Evolutionary conservation across 306 rosid genomes (phyloP).

Genomic region (Pyrus betulifolia): DNA sequence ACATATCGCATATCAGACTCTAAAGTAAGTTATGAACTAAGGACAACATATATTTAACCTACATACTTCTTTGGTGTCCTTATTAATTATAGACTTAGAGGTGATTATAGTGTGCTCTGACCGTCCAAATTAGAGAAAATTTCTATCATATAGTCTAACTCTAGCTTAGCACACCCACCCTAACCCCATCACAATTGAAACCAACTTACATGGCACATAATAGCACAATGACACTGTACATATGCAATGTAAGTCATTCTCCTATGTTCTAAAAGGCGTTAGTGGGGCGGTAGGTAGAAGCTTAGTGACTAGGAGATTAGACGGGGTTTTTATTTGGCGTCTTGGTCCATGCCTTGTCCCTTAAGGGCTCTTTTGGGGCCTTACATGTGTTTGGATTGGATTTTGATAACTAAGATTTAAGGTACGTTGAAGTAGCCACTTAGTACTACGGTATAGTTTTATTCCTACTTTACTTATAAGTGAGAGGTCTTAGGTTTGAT

Average conservation of each 20-base stretch:
- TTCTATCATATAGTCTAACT: background rate
- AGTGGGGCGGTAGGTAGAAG: background rate
- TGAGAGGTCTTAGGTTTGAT: too few species aligned
- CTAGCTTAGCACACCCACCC: background rate
- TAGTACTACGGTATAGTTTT: too few species aligned
- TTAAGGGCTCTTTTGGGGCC: background rate
- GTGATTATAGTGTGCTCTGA: background rate
- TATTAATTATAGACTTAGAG: too few species aligned
- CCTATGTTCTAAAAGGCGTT: background rate
- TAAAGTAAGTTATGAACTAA: too few species aligned
- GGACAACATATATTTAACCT: background rate
- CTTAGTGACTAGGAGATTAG: background rate
- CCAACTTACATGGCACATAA: background rate
- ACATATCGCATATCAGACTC: background rate
- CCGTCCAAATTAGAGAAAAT: background rate
- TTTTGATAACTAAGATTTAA: background rate
- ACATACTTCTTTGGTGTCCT: background rate
- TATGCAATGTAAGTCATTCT: background rate
- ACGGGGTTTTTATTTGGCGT: background rate
- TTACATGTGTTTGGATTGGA: background rate
- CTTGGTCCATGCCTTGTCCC: background rate
- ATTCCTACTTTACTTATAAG: too few species aligned
- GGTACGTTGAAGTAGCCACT: background rate
- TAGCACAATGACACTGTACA: too few species aligned
- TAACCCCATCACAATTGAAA: background rate